Evolutionary conservation across 495 filamentous ascomycete species (phyloP).

Genomic region (Astrothelium macrocarpum): DNA sequence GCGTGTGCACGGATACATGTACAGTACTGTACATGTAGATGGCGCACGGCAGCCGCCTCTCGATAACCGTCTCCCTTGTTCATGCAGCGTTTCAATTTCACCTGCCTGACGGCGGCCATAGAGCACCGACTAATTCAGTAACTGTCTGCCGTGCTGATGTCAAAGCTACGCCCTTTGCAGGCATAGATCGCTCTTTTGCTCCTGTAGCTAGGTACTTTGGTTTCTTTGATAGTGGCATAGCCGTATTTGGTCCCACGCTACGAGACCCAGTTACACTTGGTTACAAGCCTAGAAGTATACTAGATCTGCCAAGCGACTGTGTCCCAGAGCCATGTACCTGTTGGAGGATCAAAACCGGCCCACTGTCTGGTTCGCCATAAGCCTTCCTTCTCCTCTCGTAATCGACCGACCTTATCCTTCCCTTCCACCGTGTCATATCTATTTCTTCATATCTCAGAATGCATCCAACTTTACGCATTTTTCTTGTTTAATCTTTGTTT

Average conservation of each 20-base stretch:
- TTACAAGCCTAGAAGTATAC: background rate
- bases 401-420: background rate
- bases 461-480: too few species aligned
- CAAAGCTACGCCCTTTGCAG: background rate
- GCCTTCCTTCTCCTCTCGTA: background rate
- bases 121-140: background rate
- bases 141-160: slow-evolving; percentile 1
- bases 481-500: too few species aligned
- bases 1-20: background rate
- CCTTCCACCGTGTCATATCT: too few species aligned
- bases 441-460: too few species aligned
- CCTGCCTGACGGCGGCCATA: background rate
- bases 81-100: background rate
- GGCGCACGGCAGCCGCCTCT: background rate
- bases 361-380: background rate
- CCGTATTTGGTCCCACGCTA: background rate
- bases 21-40: too few species aligned
- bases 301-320: background rate
- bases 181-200: background rate
- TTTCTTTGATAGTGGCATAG: background rate
- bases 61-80: background rate
- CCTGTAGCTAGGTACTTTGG: background rate
- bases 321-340: background rate
- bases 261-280: background rate
- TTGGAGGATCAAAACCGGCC: background rate